Evolutionary conservation across 768 basidiomycete genomes (phyloP), one percentile per base, ranked within the genome.

Genomic region (Mycena metata): DNA sequence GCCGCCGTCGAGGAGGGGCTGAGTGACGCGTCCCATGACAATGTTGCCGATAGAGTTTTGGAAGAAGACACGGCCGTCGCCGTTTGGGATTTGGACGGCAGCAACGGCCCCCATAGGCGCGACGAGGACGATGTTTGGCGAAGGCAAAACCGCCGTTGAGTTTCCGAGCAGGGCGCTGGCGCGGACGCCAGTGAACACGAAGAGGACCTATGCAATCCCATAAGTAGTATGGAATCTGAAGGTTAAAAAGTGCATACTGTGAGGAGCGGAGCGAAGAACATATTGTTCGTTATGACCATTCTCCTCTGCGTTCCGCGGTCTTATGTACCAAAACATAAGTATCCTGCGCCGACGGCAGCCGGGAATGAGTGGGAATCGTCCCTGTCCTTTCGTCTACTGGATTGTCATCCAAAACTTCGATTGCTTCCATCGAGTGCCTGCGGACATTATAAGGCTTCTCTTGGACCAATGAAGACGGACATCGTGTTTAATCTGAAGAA

Each of bases 31-130:
- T 33, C 39, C 39, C 3, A 30, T 17, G 13, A 42, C 1, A 16
- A 62, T 62, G 23, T 24, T 49, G 13, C 45, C 47, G 46, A 50
- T 62, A 16, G 60, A 52, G 39, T 62, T 41, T 16, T 52, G 60
- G 41, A 33, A 62, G 30, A 41, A 52, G 17, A 62, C 13, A 30
- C 49, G 51, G 41, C 41, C 52, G 23, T 62, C 51, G 26, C 60
- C 60, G 41, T 16, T 62, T 26, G 60, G 21, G 7, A 52, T 16
- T 52, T 62, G 60, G 17, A 62, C 60, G 16, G 60, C 39, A 26
- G 60, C 60, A 11, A 62, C 41, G 50, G 43, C 43, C 41, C 60
- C 59, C 51, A 52, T 43, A 43, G 60, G 60, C 1, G 50, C 60
- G 39, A 62, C 33, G 49, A 50, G 50, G 41, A 62, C 36, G 23